These are phyloP conservation scores for Leccinum pallidistipes DNA, from an alignment of 1,284 basidiomycete species.

Conservation along the genomic window DNA sequence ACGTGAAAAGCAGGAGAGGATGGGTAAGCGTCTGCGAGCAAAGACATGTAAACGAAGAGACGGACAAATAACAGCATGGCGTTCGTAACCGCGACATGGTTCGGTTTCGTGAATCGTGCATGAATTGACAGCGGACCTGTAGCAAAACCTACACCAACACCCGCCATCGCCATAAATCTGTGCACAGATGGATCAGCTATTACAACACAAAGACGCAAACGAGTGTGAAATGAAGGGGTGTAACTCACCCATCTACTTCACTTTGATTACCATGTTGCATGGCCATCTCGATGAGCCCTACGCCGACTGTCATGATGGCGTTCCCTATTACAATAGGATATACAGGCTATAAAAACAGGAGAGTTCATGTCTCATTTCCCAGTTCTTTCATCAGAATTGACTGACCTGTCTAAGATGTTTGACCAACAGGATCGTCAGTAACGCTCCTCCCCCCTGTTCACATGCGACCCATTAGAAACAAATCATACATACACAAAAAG, in stretches of 20 bases:
- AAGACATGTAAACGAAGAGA: not conserved
- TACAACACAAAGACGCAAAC: not conserved
- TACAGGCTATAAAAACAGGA: slow-evolving; percentile 36
- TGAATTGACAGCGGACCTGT: slow-evolving; percentile 44
- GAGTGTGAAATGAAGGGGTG: not conserved
- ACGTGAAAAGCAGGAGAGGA: not conserved
- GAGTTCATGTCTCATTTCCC: slow-evolving; percentile 14
- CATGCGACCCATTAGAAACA: not conserved
- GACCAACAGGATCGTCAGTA: slow-evolving; percentile 26
- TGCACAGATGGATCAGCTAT: not conserved
- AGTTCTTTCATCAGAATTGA: not conserved
- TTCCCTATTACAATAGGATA: slow-evolving; percentile 42
- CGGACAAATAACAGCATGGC: slow-evolving; percentile 47
- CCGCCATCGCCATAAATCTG: slow-evolving; percentile 48
- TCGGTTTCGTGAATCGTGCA: slow-evolving; percentile 45
- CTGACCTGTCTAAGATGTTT: slow-evolving; percentile 28
- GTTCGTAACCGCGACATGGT: slow-evolving; percentile 42
- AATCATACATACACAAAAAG: not conserved
- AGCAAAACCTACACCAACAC: slow-evolving; percentile 44
- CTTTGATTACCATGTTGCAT: slow-evolving; percentile 39
- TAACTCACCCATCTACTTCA: slow-evolving; percentile 39
- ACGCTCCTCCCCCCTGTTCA: slow-evolving; percentile 22
- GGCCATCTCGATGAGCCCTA: slow-evolving; percentile 45
- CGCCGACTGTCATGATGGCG: slow-evolving; percentile 37
- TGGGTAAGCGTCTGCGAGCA: not conserved